These are phyloP conservation scores for Somion occarium DNA, from an alignment of 1,284 basidiomycete species.

Conservation along the genomic window DNA sequence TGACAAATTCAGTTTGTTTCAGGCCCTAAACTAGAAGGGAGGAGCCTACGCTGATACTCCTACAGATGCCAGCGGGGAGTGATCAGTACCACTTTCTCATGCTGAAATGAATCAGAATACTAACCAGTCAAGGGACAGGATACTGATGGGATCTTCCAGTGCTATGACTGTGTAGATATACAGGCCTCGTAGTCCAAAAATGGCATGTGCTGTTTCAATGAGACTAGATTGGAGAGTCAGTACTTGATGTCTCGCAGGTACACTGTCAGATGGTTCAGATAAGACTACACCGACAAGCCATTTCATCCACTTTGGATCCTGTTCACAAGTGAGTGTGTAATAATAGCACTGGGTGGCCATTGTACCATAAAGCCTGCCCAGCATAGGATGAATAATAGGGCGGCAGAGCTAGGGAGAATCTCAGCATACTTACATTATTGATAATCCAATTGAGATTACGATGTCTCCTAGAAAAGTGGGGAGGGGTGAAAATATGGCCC, in stretches of 20 bases:
- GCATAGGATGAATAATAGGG: too few relatives aligned
- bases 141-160: background rate
- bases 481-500: too few relatives aligned
- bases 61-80: background rate
- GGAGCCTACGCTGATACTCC: background rate
- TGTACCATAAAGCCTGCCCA: background rate
- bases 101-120: background rate
- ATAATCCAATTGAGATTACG: too few relatives aligned
- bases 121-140: background rate
- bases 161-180: background rate
- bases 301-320: constrained; percentile 1
- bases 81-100: background rate
- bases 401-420: too few relatives aligned
- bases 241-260: background rate
- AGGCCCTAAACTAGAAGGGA: too few relatives aligned
- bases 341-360: background rate
- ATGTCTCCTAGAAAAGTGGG: too few relatives aligned
- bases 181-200: background rate
- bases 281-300: background rate
- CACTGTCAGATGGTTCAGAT: background rate
- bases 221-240: background rate
- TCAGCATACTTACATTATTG: too few relatives aligned
- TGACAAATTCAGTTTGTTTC: background rate
- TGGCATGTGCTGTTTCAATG: background rate
- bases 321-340: background rate